Base-by-base conservation (phyloP, 2,329 filamentous ascomycete genomes). In the Neurospora sp. region DNA sequence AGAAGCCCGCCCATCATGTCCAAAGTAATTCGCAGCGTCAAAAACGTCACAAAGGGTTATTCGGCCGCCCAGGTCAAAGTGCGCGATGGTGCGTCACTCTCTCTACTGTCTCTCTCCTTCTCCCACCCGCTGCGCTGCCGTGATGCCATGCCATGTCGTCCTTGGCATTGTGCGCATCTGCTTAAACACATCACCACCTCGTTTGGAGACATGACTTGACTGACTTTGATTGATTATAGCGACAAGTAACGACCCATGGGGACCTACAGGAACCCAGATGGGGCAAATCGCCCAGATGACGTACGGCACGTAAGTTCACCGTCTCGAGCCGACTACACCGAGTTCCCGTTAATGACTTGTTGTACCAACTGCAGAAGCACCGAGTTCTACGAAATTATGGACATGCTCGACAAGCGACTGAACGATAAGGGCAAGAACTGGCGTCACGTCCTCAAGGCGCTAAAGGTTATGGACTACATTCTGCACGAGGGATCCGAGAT, bases 401-500 rank as follows among this genome's bases (percentile, higher is more conserved):
- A 99, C 80, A 99, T 99, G 93, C 86, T 99, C 75, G 96, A 99
- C 82, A 98, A 98, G 85, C 91, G 96, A 75, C 84, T 99, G 77
- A 99, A 99, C 77, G 96, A 99, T 82, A 98, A 99, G 82, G 96
- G 96, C 78, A 99, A 98, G 86, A 99, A 99, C 80, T 99, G 96
- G 96, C 90, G 96, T 76, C 96, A 99, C 80, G 96, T 99, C 12
- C 84, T 99, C 71, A 99, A 99, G 82, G 96, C 96, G 57, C 85
- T 99, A 75, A 99, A 99, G 80, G 96, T 99, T 68, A 87, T 98
- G 70, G 96, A 99, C 81, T 99, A 99, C 82, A 97, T 94, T 82
- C 85, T 99, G 70, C 96, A 99, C 79, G 96, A 99, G 80, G 96
- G 96, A 66, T 97, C 94, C 0, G 96, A 98, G 81, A 84, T 97